These are phyloP conservation scores for Sistotremastrum suecicum DNA, from an alignment of 768 basidiomycete species.

Conservation along the genomic window DNA sequence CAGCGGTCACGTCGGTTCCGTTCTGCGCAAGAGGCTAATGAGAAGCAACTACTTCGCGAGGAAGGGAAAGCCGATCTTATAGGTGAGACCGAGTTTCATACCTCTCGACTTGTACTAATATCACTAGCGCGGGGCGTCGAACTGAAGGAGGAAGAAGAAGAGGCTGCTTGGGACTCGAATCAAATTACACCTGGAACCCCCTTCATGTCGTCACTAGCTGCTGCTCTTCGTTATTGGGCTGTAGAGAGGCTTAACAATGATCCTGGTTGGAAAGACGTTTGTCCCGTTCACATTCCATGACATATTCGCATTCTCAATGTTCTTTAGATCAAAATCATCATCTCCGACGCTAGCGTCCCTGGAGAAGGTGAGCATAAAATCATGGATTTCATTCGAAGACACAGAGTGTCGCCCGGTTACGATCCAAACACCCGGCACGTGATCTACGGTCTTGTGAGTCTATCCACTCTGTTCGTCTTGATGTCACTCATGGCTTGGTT, in stretches of 20 bases:
- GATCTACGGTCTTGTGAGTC: conserved; percentile 85
- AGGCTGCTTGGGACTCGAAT: conserved; percentile 92
- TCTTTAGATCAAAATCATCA: conserved; percentile 77
- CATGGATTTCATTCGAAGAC: conserved; percentile 94
- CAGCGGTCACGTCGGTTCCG: conserved; percentile 95
- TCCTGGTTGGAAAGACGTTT: conserved; percentile 86
- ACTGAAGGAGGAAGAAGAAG: conserved; percentile 62
- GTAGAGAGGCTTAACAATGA: conserved; percentile 90
- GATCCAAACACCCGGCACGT: conserved; percentile 94
- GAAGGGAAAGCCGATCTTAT: conserved; percentile 27
- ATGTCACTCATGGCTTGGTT: conserved; percentile 2
- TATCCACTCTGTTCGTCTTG: not conserved
- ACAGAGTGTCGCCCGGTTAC: conserved; percentile 75
- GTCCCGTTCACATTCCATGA: conserved; percentile 12
- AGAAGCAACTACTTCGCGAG: conserved; percentile 78
- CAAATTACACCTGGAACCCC: conserved; percentile 98
- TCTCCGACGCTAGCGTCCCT: conserved; percentile 93
- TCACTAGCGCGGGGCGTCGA: conserved; percentile 19
- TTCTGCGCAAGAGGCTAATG: conserved; percentile 85
- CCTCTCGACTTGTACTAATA: conserved; percentile 5
- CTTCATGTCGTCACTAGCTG: conserved; percentile 88
- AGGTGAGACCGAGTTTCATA: no score
- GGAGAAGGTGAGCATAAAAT: conserved; percentile 99
- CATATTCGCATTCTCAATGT: not conserved
- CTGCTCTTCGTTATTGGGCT: conserved; percentile 90